These are phyloP conservation scores for Berkeleyomyces rouxiae DNA, from an alignment of 2,329 filamentous ascomycete species.

Conservation along the genomic window DNA sequence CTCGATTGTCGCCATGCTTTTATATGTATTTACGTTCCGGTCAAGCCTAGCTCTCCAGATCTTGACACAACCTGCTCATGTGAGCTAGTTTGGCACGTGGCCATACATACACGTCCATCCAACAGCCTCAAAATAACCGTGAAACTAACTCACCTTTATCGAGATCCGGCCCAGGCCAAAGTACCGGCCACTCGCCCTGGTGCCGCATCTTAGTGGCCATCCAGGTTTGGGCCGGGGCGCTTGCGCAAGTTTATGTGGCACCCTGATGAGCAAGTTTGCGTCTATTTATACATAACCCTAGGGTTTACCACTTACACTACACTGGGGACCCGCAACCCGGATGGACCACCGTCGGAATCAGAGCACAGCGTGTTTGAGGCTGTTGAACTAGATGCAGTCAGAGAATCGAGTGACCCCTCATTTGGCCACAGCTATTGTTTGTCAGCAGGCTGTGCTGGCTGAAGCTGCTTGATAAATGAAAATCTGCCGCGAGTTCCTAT, in stretches of 20 bases:
- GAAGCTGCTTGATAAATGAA: neutral
- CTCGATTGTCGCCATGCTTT: neutral
- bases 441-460: neutral
- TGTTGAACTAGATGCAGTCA: neutral
- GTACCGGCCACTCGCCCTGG: neutral
- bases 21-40: neutral
- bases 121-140: neutral
- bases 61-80: neutral
- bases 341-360: slow-evolving; percentile 1
- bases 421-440: neutral
- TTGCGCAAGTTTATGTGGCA: slow-evolving; percentile 12
- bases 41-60: too few relatives aligned
- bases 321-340: slow-evolving; percentile 4
- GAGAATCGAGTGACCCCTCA: neutral
- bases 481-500: neutral
- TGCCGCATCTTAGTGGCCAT: neutral
- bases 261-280: slow-evolving; percentile 17
- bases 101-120: neutral
- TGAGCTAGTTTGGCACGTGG: slow-evolving; percentile 1
- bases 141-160: neutral
- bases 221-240: neutral
- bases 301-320: slow-evolving; percentile 9
- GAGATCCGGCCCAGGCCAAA: neutral
- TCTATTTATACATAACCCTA: slow-evolving; percentile 10
- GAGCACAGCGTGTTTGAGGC: neutral